Conservation (phyloP, 1,284 basidiomycete genomes). For the Pyrrhoderma lamaoense region DNA sequence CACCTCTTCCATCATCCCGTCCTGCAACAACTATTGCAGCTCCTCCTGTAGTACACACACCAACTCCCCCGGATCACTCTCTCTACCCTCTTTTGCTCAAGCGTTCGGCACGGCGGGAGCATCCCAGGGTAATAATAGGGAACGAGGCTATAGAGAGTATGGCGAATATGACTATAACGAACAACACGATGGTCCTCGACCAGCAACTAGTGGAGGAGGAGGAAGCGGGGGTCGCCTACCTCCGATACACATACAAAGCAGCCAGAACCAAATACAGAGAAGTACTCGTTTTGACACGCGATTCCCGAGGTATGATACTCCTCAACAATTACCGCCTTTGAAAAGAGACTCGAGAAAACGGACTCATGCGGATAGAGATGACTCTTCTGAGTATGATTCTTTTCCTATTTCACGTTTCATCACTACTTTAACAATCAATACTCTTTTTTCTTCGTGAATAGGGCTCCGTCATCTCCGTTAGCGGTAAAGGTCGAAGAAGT, state of each 20-base stretch:
- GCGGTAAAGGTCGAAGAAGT: conserved; percentile 14
- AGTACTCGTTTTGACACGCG: background rate
- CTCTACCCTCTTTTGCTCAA: conserved; percentile 18
- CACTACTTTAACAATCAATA: background rate
- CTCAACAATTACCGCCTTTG: conserved; percentile 1
- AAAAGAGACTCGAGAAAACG: conserved; percentile 9
- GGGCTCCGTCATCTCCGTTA: conserved; percentile 7
- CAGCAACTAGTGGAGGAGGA: no score
- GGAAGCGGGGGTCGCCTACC: background rate
- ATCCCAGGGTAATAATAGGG: no score
- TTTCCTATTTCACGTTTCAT: background rate
- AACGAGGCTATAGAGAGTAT: no score
- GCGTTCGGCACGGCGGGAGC: conserved; percentile 13
- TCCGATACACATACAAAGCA: background rate
- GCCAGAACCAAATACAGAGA: background rate
- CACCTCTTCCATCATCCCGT: no score
- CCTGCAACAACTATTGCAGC: background rate
- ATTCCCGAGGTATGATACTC: background rate
- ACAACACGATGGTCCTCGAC: no score
- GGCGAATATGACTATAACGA: no score
- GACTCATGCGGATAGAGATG: background rate
- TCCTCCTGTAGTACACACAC: background rate
- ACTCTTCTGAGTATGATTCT: conserved; percentile 11
- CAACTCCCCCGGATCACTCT: conserved; percentile 6
- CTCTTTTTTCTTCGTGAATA: background rate